phyloP scores from a whole-genome alignment of 2,329 filamentous ascomycete species.

The Penicillium sp. region DNA sequence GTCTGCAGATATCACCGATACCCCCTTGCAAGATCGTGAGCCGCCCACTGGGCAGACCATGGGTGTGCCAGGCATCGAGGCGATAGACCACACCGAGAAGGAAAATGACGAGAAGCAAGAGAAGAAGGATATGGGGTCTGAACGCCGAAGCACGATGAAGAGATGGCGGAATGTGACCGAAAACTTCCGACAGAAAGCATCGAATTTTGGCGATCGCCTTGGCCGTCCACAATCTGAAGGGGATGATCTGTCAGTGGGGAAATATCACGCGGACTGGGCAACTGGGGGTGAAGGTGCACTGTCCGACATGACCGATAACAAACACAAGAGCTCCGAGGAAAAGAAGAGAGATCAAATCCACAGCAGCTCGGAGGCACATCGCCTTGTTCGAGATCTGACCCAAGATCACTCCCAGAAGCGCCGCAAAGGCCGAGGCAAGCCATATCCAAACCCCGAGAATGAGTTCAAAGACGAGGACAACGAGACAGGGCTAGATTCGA shows the following conservation, averaged over 20 bases:
- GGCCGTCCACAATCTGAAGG: slow-evolving; percentile 26
- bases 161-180: slow-evolving; percentile 1
- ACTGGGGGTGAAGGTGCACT: slow-evolving; percentile 26
- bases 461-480: slow-evolving; percentile 11
- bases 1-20: slow-evolving; percentile 32
- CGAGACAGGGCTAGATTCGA: slow-evolving; percentile 11
- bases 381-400: slow-evolving; percentile 34
- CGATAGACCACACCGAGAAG: slow-evolving; percentile 1
- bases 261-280: slow-evolving; percentile 30
- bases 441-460: slow-evolving; percentile 16
- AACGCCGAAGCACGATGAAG: neutral
- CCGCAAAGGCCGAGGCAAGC: slow-evolving; percentile 16
- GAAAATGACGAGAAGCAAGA: neutral
- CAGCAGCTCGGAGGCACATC: slow-evolving; percentile 33
- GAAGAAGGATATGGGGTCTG: neutral
- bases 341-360: slow-evolving; percentile 26
- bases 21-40: slow-evolving; percentile 4
- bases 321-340: slow-evolving; percentile 32
- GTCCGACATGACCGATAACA: slow-evolving; percentile 33
- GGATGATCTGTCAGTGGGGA: slow-evolving; percentile 28
- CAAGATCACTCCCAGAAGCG: slow-evolving; percentile 28
- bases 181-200: slow-evolving; percentile 17
- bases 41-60: neutral
- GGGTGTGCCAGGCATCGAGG: neutral
- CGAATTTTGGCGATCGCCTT: slow-evolving; percentile 18